Evolutionary conservation across 805 yeast genomes (phyloP).

Genomic region (Wickerhamiella cacticola): DNA sequence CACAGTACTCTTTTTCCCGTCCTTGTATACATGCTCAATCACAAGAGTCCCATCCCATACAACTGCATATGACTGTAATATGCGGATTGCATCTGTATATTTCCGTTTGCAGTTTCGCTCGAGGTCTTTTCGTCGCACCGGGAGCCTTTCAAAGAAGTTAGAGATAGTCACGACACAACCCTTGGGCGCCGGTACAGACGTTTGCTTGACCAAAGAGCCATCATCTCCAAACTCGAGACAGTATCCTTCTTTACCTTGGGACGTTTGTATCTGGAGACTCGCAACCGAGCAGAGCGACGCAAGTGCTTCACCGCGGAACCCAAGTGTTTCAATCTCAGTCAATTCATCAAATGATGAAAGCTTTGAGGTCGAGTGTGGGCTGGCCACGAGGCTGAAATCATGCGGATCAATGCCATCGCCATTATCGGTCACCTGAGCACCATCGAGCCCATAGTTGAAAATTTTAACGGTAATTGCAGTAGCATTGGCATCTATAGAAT

Average conservation of each 20-base stretch:
- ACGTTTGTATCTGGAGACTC: constrained; percentile 34
- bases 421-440: constrained; percentile 59
- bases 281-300: constrained; percentile 41
- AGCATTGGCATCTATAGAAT: constrained; percentile 70
- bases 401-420: constrained; percentile 53
- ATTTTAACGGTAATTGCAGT: constrained; percentile 55
- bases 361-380: constrained; percentile 46
- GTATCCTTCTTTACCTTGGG: constrained; percentile 45
- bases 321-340: constrained; percentile 35
- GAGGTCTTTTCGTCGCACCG: constrained; percentile 72
- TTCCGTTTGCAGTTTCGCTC: constrained; percentile 57
- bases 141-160: constrained; percentile 53
- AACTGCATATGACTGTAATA: constrained; percentile 58
- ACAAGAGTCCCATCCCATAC: constrained; percentile 49
- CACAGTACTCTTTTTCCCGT: constrained; percentile 10
- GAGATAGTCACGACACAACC: constrained; percentile 60
- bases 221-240: constrained; percentile 40
- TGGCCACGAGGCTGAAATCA: constrained; percentile 40
- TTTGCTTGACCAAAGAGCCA: constrained; percentile 39
- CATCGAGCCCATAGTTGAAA: constrained; percentile 59
- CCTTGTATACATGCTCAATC: constrained; percentile 39
- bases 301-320: constrained; percentile 67
- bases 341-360: constrained; percentile 32
- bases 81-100: constrained; percentile 50
- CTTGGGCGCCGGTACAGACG: constrained; percentile 38